phyloP scores from a whole-genome alignment of 306 rosid species.

The Geum urbanum region DNA sequence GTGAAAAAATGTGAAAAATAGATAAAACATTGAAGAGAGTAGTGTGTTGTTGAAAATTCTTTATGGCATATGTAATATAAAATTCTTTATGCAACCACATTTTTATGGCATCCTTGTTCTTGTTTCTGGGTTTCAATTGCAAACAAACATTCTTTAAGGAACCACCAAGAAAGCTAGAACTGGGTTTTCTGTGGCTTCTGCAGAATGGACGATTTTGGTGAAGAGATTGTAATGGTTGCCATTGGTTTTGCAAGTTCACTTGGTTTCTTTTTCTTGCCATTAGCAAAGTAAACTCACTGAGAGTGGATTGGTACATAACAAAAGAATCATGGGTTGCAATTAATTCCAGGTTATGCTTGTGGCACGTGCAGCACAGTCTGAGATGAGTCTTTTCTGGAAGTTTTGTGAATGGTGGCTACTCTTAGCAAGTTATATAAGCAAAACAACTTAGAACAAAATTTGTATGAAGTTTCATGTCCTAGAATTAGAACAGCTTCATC shows the following conservation, averaged over 20 bases:
- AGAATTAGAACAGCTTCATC: no score
- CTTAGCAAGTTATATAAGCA: no score
- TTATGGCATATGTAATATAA: no score
- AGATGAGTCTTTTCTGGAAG: conserved; percentile 21
- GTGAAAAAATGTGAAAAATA: no score
- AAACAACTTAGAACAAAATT: no score
- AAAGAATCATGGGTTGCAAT: conserved; percentile 9
- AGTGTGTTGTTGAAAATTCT: no score
- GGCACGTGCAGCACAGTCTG: conserved; percentile 67
- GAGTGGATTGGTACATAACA: conserved; percentile 7
- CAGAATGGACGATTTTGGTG: conserved; percentile 52
- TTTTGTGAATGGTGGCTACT: conserved; percentile 43
- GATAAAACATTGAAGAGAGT: no score
- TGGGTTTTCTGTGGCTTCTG: conserved; percentile 44
- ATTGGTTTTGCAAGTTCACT: conserved; percentile 32
- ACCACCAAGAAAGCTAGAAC: conserved; percentile 39
- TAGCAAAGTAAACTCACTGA: background rate
- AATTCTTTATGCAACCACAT: no score
- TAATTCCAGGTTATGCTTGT: conserved; percentile 42
- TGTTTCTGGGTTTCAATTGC: conserved; percentile 41
- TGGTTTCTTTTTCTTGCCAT: background rate
- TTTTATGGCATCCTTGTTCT: conserved; percentile 36
- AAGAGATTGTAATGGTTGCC: conserved; percentile 51
- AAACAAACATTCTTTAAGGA: conserved; percentile 50
- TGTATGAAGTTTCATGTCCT: no score